A percentile compares a stretch with the other conserved stretches of the same genome.
phyloP scores from a whole-genome alignment of 495 filamentous ascomycete species.

The Friedmanniomyces endolithicus region DNA sequence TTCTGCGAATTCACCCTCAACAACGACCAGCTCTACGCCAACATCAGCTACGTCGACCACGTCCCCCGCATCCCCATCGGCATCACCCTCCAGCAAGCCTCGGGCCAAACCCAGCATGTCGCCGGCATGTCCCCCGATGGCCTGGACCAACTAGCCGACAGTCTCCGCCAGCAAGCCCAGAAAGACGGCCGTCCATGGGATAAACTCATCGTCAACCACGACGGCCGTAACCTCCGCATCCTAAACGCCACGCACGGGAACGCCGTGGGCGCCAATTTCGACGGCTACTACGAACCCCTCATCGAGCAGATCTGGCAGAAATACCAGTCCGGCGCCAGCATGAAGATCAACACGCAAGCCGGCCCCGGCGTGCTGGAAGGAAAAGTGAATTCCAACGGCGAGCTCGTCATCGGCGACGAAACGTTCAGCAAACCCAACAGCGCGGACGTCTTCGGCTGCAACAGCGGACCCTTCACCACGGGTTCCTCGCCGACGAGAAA shows the following conservation, averaged over 20 bases:
- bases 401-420: slow-evolving; percentile 41
- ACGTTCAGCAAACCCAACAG: slow-evolving; percentile 46
- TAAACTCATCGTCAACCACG: slow-evolving; percentile 43
- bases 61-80: slow-evolving; percentile 49
- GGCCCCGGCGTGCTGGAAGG: slow-evolving; percentile 40
- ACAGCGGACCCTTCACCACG: slow-evolving; percentile 53
- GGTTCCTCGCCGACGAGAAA: slow-evolving; percentile 36
- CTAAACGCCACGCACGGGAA: slow-evolving; percentile 55
- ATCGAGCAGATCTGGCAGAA: slow-evolving; percentile 52
- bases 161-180: slow-evolving; percentile 40
- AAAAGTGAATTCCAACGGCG: slow-evolving; percentile 34
- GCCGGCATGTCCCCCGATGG: slow-evolving; percentile 45
- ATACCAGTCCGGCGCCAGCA: slow-evolving; percentile 33
- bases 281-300: slow-evolving; percentile 50
- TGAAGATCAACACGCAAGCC: slow-evolving; percentile 55
- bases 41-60: slow-evolving; percentile 68
- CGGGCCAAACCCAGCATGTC: slow-evolving; percentile 43
- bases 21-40: slow-evolving; percentile 52
- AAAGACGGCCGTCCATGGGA: slow-evolving; percentile 51
- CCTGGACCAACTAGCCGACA: slow-evolving; percentile 42
- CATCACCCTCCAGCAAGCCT: slow-evolving; percentile 43
- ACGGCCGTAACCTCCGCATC: slow-evolving; percentile 45
- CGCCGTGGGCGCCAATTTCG: slow-evolving; percentile 44
- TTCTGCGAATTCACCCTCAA: slow-evolving; percentile 71
- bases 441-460: slow-evolving; percentile 58